Evolutionary conservation across 495 filamentous ascomycete genomes (phyloP), one percentile per base, ranked within the genome.

Genomic region (Trichocladium uniseriatum): DNA sequence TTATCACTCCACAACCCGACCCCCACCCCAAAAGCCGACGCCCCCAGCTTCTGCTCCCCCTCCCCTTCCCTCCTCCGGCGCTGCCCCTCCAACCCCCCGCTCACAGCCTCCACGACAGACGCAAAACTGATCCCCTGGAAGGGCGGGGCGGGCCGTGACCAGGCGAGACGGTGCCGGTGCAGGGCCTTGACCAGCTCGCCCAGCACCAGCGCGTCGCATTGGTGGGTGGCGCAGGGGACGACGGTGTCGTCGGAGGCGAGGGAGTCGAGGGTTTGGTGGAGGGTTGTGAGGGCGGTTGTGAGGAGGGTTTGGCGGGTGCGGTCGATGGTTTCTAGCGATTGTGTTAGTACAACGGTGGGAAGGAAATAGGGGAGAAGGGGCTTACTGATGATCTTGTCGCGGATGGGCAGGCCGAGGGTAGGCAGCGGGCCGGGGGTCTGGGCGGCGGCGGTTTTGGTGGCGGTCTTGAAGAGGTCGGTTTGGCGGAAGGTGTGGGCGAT

Each of bases 341-440:
- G 32, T 47, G 46, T 48, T 32, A 32, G 38, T 35, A 19, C 5
- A 27, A 9, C 13, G 13, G 13, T 28, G 43, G 2, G 2, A n/a
- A n/a, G n/a, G n/a, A n/a, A n/a, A n/a, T n/a, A n/a, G n/a, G n/a
- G n/a, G n/a, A n/a, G n/a, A n/a, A n/a, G n/a, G n/a, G n/a, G n/a
- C 57, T 37, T 54, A 63, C 63, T 52, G 22, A 61, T 56, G 16
- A 66, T 54, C 44, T 59, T 61, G 19, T 61, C 60, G 1, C 56
- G 38, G 29, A 66, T 60, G 7, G 60, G 56, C 31, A 66, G 40
- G 6, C 54, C 56, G 29, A 57, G 32, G 7, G 43, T 49, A 13
- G 31, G 32, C 32, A 66, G 41, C 1, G 56, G 56, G 1, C 61
- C 60, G 6, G 37, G 2, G 37, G 49, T 46, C 4, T 52, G 50